Evolutionary conservation across 805 yeast genomes (phyloP), one percentile per base, ranked within the genome.

Genomic region (Schizosaccharomyces octosporus): DNA sequence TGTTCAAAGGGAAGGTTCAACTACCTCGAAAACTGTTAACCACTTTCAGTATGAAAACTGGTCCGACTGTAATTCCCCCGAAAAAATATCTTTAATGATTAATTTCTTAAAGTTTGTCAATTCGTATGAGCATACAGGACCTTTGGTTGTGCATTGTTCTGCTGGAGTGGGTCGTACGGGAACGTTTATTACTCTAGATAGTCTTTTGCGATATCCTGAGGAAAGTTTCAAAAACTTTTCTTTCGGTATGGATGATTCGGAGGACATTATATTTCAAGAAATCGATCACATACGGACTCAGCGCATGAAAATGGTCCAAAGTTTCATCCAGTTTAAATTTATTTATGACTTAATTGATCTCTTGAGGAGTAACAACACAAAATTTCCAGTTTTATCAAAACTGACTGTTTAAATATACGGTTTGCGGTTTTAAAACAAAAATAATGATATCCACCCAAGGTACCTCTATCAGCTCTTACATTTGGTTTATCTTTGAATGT

Each of bases 121-220:
- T 21, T 17, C 31, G 2, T 21, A 15, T 19, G 45, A 21, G 9
- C 19, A 21, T 4, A 32, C 39, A 2, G 48, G 60, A 1, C 84
- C 86, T 32, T 78, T 81, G 2, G 68, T 87, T 55, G 87, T 85
- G 51, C 97, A 90, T 72, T 90, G 98, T 71, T 84, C 95, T 15
- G 97, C 97, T 1, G 98, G 98, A 0, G 90, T 96, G 71, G 98
- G 98, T 9, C 77, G 98, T 63, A 90, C 97, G 0, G 98, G 98
- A 1, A 85, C 95, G 1, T 83, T 85, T 69, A 84, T 74, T 66
- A 63, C 76, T 51, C 65, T 72, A 65, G 70, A 75, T 67, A 64
- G 70, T 57, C 66, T 71, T 13, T 70, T 77, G 13, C 78, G 77
- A 64, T 71, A 74, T 41, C n/a, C 57, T 24, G n/a, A 21, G 4